Conservation (phyloP, 768 basidiomycete species). For the Crepidotus variabilis region DNA sequence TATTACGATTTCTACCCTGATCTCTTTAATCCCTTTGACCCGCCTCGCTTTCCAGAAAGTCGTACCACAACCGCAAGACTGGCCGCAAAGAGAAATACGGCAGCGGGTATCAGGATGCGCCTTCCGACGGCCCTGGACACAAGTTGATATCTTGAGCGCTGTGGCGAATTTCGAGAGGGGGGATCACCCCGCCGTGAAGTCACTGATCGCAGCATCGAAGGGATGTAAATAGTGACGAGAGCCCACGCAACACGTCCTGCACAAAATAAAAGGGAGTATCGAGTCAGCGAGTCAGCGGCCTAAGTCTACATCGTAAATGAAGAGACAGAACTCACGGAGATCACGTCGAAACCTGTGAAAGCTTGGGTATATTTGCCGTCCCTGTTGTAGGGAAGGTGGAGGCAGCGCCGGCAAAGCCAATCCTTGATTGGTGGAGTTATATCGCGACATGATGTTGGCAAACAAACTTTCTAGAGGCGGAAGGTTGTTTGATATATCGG, state of each 20-base stretch:
- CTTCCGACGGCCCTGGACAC: background rate
- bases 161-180: background rate
- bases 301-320: background rate
- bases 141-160: background rate
- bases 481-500: too few species aligned
- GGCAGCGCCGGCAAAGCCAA: too few species aligned
- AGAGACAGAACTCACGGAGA: background rate
- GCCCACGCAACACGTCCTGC: background rate
- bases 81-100: background rate
- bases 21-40: background rate
- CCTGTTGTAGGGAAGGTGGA: background rate
- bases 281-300: background rate
- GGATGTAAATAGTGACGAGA: background rate
- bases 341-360: background rate
- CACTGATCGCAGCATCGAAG: background rate
- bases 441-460: too few species aligned
- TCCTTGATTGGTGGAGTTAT: too few species aligned
- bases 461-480: too few species aligned
- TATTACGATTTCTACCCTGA: background rate
- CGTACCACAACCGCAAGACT: background rate
- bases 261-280: background rate
- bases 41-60: background rate
- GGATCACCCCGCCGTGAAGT: background rate
- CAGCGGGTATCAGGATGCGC: background rate
- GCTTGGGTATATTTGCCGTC: background rate